Evolutionary conservation across 2,329 filamentous ascomycete species (phyloP), one percentile per base, ranked within the genome.

Genomic region (Fusarium dimerum): DNA sequence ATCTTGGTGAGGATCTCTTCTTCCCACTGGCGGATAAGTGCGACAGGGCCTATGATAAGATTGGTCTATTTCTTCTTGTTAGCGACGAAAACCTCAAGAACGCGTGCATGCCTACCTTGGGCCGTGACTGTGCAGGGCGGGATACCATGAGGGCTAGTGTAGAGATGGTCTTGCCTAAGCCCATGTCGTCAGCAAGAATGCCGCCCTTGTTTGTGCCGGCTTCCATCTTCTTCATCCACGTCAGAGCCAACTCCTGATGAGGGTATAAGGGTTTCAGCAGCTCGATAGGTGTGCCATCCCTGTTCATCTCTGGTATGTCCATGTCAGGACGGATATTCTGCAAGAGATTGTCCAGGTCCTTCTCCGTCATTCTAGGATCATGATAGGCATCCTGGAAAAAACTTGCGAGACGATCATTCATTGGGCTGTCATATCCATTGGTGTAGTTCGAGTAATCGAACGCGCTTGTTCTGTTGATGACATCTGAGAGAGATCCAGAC

Each of bases 101-200:
- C n/a, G 10, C 32, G 39, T 30, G 15, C 5, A 3, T 18, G 5
- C 59, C 63, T 41, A 71, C 69, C 60, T 73, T 73, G 16, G 68
- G 66, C 32, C 67, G 63, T 13, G 56, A 78, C 1, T 75, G 70
- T 0, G 88, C 83, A n/a, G 80, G 85, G 6, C 85, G 80, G 6
- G 83, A 81, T 12, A 90, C 77, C 61, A 96, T 88, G 41, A 96
- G 78, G 5, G 92, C 83, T 18, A 97, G 77, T 6, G 89, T 87
- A 55, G 93, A 90, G 20, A 96, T 87, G 0, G 92, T 96, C 73
- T 96, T 96, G 16, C 92, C 92, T 10, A 96, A 73, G 3, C 92
- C 92, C 92, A 96, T 97, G 65, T 96, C 92, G 68, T 97, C 92
- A 2, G 91, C 91, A 15, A 96, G 78, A 50, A 96, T 92, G 39